Evolutionary conservation across 2,329 filamentous ascomycete genomes (phyloP).

Genomic region (Aureobasidium namibiae): DNA sequence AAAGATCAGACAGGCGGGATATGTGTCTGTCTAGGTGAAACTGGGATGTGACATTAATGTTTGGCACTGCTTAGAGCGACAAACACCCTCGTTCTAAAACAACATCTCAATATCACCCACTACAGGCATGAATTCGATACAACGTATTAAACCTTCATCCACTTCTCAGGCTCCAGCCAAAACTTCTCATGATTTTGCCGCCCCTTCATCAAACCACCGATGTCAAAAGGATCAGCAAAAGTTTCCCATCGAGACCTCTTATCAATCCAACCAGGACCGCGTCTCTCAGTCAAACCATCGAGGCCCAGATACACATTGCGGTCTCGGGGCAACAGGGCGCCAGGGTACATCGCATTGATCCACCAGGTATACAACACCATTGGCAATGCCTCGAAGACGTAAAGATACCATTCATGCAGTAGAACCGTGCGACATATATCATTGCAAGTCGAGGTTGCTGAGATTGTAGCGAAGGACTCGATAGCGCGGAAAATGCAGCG

Average conservation of each 20-base stretch:
- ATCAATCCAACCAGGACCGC: neutral
- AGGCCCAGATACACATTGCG: neutral
- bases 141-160: neutral
- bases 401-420: slow-evolving; percentile 45
- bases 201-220: neutral
- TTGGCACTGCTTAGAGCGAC: too few relatives aligned
- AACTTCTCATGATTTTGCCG: neutral
- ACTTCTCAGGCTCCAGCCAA: neutral
- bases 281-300: neutral
- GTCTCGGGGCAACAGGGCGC: neutral
- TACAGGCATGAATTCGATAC: too few relatives aligned
- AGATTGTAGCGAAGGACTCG: slow-evolving; percentile 34
- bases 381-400: slow-evolving; percentile 40
- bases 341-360: neutral
- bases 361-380: neutral
- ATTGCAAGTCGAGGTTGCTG: slow-evolving; percentile 15
- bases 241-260: neutral
- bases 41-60: too few relatives aligned
- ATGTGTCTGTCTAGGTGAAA: too few relatives aligned
- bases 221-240: neutral
- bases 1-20: too few relatives aligned
- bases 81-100: too few relatives aligned
- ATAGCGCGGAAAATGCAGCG: slow-evolving; percentile 47
- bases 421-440: slow-evolving; percentile 29
- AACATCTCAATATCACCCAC: too few relatives aligned